Conservation (phyloP, 1,284 basidiomycete species). For the Trichosporon faecale region DNA sequence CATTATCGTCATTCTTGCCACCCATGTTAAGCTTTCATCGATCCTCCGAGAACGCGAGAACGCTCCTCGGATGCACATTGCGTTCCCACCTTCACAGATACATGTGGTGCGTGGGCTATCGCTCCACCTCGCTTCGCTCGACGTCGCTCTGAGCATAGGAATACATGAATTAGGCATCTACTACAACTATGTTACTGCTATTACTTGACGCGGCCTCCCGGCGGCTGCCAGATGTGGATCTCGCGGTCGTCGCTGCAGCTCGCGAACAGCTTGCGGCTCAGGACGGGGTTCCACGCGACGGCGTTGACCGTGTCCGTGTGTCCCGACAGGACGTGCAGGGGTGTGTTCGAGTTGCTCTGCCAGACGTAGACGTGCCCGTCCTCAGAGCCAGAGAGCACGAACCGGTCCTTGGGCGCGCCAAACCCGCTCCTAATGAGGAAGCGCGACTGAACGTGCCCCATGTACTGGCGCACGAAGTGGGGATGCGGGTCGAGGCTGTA, state of each 20-base stretch:
- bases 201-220: not conserved
- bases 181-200: not conserved
- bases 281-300: constrained; percentile 88
- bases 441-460: constrained; percentile 72
- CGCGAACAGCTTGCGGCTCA: constrained; percentile 82
- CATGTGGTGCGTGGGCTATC: not conserved
- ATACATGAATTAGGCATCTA: constrained; percentile 5
- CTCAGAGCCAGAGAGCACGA: constrained; percentile 91
- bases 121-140: too few relatives aligned
- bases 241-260: constrained; percentile 76
- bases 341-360: constrained; percentile 78
- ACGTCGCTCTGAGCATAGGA: not conserved
- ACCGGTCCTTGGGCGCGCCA: constrained; percentile 84
- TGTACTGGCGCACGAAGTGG: constrained; percentile 70
- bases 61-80: not conserved
- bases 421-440: constrained; percentile 91
- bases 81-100: too few relatives aligned
- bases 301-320: constrained; percentile 89
- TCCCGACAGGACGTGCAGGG: constrained; percentile 78
- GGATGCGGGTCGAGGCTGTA: constrained; percentile 69
- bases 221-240: constrained; percentile 5
- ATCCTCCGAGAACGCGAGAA: not conserved
- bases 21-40: not conserved
- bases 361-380: constrained; percentile 91
- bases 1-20: constrained; percentile 2